Evolutionary conservation across 306 rosid species (phyloP).

Genomic region (Gleditsia sinensis): DNA sequence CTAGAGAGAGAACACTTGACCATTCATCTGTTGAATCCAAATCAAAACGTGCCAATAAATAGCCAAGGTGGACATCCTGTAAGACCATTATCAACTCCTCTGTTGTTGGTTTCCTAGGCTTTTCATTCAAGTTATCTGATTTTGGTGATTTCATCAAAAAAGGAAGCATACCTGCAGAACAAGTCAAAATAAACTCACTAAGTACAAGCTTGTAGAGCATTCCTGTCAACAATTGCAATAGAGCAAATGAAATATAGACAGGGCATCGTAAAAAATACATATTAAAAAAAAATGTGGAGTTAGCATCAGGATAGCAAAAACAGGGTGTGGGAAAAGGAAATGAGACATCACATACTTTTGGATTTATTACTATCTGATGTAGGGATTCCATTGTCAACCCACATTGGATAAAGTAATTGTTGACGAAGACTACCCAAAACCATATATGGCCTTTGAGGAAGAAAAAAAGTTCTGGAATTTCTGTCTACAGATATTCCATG

Average conservation of each 20-base stretch:
- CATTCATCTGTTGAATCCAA: constrained; percentile 80
- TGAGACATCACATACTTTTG: constrained; percentile 46
- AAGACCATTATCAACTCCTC: constrained; percentile 72
- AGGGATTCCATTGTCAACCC: constrained; percentile 59
- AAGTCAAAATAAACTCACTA: constrained; percentile 31
- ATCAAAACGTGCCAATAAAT: constrained; percentile 72
- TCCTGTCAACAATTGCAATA: neutral
- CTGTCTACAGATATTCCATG: constrained; percentile 45
- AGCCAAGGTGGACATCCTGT: constrained; percentile 80
- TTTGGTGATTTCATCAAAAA: constrained; percentile 56
- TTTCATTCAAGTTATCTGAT: constrained; percentile 39
- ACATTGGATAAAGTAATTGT: constrained; percentile 88
- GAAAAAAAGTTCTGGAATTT: constrained; percentile 68
- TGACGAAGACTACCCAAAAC: constrained; percentile 94
- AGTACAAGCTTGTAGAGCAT: constrained; percentile 9
- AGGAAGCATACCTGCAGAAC: constrained; percentile 64
- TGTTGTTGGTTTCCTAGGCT: constrained; percentile 56
- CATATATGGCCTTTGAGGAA: constrained; percentile 98
- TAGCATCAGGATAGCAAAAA: neutral
- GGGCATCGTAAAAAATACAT: neutral
- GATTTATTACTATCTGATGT: constrained; percentile 41
- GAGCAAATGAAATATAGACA: neutral
- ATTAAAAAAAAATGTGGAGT: neutral
- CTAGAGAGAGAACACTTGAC: constrained; percentile 96
- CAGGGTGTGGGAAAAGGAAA: neutral